phyloP scores from a whole-genome alignment of 2,329 filamentous ascomycete genomes.

The Ophiostoma triangulosporum region DNA sequence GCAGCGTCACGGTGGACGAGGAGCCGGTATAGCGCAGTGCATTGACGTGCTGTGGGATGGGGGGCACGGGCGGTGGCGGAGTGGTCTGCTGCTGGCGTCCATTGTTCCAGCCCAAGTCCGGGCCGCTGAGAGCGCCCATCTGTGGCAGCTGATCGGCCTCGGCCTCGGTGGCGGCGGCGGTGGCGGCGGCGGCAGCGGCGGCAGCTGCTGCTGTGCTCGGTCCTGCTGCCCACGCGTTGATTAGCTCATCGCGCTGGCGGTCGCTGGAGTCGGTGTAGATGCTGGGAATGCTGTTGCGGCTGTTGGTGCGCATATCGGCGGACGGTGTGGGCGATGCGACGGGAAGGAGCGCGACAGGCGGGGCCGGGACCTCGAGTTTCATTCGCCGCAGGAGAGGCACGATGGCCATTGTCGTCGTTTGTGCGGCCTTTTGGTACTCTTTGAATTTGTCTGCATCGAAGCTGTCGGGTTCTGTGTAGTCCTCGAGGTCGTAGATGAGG shows the following conservation, averaged over 20 bases:
- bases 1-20: neutral
- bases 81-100: neutral
- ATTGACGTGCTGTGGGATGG: neutral
- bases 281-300: constrained; percentile 1
- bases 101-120: constrained; percentile 13
- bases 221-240: neutral
- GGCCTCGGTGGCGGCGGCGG: neutral
- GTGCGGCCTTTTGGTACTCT: constrained; percentile 33
- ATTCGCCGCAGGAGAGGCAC: constrained; percentile 39
- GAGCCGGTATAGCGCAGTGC: neutral
- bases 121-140: constrained; percentile 13
- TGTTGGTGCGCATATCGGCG: constrained; percentile 4
- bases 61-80: neutral
- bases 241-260: neutral
- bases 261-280: neutral
- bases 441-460: constrained; percentile 38
- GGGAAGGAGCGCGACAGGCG: neutral
- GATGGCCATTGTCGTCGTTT: constrained; percentile 34
- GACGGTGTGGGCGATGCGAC: neutral
- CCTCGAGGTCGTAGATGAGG: constrained; percentile 44
- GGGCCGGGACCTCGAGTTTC: constrained; percentile 28
- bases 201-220: neutral
- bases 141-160: neutral
- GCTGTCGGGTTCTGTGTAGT: constrained; percentile 33
- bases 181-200: neutral